phyloP scores from a whole-genome alignment of 768 basidiomycete genomes.

The Amanita inopinata region DNA sequence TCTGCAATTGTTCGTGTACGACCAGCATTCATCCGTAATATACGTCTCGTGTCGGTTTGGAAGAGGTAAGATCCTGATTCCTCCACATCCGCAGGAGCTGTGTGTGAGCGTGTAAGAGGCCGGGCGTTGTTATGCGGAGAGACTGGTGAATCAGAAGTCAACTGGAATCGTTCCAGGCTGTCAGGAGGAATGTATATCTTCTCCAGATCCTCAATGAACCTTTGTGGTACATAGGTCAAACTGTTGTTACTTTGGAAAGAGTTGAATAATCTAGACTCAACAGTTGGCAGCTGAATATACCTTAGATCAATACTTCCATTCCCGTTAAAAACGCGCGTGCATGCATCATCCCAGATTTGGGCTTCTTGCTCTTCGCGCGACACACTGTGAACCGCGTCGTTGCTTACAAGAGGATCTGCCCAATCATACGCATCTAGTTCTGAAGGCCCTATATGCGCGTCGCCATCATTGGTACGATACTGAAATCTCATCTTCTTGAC shows the following conservation, averaged over 20 bases:
- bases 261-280: conserved; percentile 3
- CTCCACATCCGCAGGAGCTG: conserved; percentile 21
- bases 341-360: conserved; percentile 38
- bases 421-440: conserved; percentile 10
- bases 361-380: conserved; percentile 23
- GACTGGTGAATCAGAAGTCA: conserved; percentile 8
- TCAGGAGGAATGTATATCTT: conserved; percentile 35
- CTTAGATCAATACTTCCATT: conserved; percentile 44
- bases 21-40: conserved; percentile 20
- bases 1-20: conserved; percentile 24
- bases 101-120: conserved; percentile 22
- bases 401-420: conserved; percentile 12
- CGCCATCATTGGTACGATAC: not conserved
- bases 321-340: conserved; percentile 31
- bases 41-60: conserved; percentile 13
- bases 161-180: conserved; percentile 18
- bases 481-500: conserved; percentile 8
- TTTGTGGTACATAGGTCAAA: conserved; percentile 40
- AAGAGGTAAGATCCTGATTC: conserved; percentile 11
- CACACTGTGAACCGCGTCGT: conserved; percentile 7
- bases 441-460: not conserved
- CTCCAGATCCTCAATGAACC: conserved; percentile 36
- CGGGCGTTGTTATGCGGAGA: conserved; percentile 14
- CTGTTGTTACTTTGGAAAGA: conserved; percentile 23
- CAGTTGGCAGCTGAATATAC: conserved; percentile 23